Base-by-base conservation (phyloP, 2,329 filamentous ascomycete species). In the Colletotrichum sp. region DNA sequence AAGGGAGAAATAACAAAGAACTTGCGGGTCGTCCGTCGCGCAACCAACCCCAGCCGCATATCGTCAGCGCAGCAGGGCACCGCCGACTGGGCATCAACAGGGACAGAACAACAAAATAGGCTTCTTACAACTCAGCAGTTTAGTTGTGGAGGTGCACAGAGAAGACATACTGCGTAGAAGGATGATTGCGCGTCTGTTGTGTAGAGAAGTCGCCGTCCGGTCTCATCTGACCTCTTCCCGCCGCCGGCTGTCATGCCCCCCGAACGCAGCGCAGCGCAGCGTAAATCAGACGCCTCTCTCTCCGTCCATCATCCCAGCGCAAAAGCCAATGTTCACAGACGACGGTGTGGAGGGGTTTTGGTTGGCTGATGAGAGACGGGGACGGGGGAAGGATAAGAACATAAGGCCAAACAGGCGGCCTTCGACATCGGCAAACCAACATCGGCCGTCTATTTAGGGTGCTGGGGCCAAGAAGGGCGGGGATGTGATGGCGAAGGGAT, bases 141-240 rank as follows among this genome's bases (percentile, higher is more conserved):
- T 12, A 18, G 55, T 28, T 24, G 26, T 3, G 55, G 55, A 59
- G 36, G 6, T 24, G n/a, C 16, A n/a, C 32, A n/a, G 60, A n/a
- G 16, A 16, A 10, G 7, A 18, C 12, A 26, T 13, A 28, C 26
- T 26, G 26, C 26, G 26, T 8, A 63, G 63, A 34, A 39, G 5
- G 21, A 9, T 30, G 70, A 72, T 76, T 76, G 73, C 69, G 73
- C 70, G 73, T 73, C 69, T 49, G 18, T 26, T 44, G 63, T 68
- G 15, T 72, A 26, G 44, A 63, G 72, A 73, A 30, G 63, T 73
- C 39, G 24, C 64, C 44, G 69, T 73, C 73, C 64, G 73, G 69
- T 73, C 69, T 76, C 73, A 73, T 68, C 70, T 73, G 73, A 76
- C 57, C 59, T 34, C 44, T 64, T 60, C 34, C 64, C 70, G 69